These are phyloP conservation scores for Dactylellina drechsleri DNA, from an alignment of 2,329 filamentous ascomycete genomes.

Conservation along the genomic window DNA sequence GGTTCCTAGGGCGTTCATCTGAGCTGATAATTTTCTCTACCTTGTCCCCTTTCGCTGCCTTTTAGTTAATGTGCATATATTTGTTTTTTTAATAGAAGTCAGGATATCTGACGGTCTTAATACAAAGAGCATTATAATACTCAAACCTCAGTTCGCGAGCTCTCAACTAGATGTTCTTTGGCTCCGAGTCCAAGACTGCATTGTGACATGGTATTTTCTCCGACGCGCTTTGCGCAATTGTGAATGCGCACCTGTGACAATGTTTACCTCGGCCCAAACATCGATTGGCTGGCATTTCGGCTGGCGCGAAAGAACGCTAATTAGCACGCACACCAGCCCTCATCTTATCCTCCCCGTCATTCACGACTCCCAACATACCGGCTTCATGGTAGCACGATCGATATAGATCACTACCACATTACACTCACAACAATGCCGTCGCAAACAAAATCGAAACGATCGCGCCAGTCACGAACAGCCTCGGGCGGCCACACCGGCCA, in stretches of 20 bases:
- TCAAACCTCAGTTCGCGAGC: neutral
- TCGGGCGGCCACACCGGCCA: slow-evolving; percentile 3
- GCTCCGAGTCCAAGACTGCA: neutral
- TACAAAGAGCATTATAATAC: slow-evolving; percentile 1
- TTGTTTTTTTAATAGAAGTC: slow-evolving; percentile 39
- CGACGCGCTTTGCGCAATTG: too few relatives aligned
- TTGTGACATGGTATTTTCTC: too few relatives aligned
- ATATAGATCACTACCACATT: neutral
- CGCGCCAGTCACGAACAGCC: slow-evolving; percentile 36
- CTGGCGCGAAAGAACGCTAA: slow-evolving; percentile 16
- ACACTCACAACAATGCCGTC: slow-evolving; percentile 15
- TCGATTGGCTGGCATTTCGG: slow-evolving; percentile 3
- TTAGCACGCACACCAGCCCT: neutral
- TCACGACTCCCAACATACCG: too few relatives aligned
- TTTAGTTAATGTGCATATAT: slow-evolving; percentile 37
- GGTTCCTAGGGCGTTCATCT: slow-evolving; percentile 41
- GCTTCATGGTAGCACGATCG: neutral
- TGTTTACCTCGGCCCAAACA: slow-evolving; percentile 28
- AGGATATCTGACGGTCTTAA: slow-evolving; percentile 3
- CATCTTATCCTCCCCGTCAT: neutral
- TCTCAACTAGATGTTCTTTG: neutral
- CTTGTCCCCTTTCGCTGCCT: slow-evolving; percentile 8
- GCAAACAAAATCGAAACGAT: slow-evolving; percentile 39
- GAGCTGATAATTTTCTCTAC: slow-evolving; percentile 23
- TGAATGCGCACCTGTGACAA: neutral